Evolutionary conservation across 257 asterid genomes (phyloP), one percentile per base, ranked within the genome.

Genomic region (Lantana camara): DNA sequence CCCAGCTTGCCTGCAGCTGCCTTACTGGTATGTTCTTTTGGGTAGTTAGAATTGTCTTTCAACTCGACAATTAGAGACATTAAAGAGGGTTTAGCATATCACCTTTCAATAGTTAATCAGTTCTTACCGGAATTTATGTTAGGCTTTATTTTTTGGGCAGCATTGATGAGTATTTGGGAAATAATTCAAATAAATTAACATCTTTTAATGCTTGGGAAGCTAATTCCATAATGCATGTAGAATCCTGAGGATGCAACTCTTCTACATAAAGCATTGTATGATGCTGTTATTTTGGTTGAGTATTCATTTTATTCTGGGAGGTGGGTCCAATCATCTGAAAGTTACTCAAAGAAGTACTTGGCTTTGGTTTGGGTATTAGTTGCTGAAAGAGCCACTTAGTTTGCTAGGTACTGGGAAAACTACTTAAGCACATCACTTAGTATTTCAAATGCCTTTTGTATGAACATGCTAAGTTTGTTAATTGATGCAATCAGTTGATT

Each of bases 291-390:
- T n/a, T n/a, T n/a, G n/a, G n/a, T n/a, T n/a, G n/a, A n/a, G n/a
- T n/a, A n/a, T n/a, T n/a, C n/a, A n/a, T n/a, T n/a, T n/a, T n/a
- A n/a, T n/a, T n/a, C n/a, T n/a, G n/a, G n/a, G n/a, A n/a, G n/a
- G n/a, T n/a, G n/a, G n/a, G n/a, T n/a, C n/a, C n/a, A n/a, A n/a
- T n/a, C n/a, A n/a, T n/a, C n/a, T n/a, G n/a, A n/a, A n/a, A n/a
- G n/a, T n/a, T n/a, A n/a, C n/a, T n/a, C 74, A 10, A 79, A 77
- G 61, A 77, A 70, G 64, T 64, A n/a, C n/a, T n/a, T 91, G 63
- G 85, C 95, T 57, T 51, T 88, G 34, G 29, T 73, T 53, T 85
- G 96, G 98, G 84, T 82, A 60, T 47, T 88, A 57, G 88, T 85
- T 66, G 88, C 74, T 44, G 89, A 86, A 23, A 62, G 61, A 17